Base-by-base conservation (phyloP, 1,284 basidiomycete genomes). In the Apiotrichum siamense region DNA sequence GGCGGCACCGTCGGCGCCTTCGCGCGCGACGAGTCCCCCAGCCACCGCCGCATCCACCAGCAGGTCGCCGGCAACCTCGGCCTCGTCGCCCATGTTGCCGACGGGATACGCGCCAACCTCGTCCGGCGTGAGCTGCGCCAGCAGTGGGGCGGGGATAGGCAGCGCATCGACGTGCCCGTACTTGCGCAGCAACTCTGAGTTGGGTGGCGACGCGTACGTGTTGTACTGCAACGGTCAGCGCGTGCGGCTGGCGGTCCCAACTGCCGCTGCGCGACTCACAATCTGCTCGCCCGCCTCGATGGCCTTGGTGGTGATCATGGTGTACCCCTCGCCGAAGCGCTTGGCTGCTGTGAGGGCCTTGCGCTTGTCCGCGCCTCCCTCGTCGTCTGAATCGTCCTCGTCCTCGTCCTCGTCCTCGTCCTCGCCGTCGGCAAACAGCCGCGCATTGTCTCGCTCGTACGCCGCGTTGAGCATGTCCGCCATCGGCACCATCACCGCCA, bases 401-500 rank as follows among this genome's bases (percentile, higher is more conserved):
- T 45, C 50, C 13, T 26, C 49, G 10, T 41, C 38, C 18, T 32
- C 27, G 42, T 52, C 52, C 4, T 58, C 57, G 4, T 59, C 55
- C 10, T 60, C 59, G 13, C 62, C 64, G 26, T 63, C 61, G 17
- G 51, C 50, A 35, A 58, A 67, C 18, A 72, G 56, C 7, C 61
- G 53, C 21, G 60, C 92, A 61, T 96, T 97, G 72, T 91, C 87
- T 27, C 80, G 81, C n/a, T 82, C 85, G 68, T 83, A 89, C 49
- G 83, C 81, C 7, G 92, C 92, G 62, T 94, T 96, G 44, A 94
- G 78, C 79, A 97, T 85, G 72, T 97, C 94, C 1, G 94, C 96
- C 79, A 98, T 85, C 0, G 94, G 94, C 1, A 97, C 87, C 92
- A 98, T 96, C 1, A 88, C 84, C 11, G 91, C 84, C 58, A 88